Conservation (phyloP, 106 monocot species). For the Dendrobium chrysotoxum region DNA sequence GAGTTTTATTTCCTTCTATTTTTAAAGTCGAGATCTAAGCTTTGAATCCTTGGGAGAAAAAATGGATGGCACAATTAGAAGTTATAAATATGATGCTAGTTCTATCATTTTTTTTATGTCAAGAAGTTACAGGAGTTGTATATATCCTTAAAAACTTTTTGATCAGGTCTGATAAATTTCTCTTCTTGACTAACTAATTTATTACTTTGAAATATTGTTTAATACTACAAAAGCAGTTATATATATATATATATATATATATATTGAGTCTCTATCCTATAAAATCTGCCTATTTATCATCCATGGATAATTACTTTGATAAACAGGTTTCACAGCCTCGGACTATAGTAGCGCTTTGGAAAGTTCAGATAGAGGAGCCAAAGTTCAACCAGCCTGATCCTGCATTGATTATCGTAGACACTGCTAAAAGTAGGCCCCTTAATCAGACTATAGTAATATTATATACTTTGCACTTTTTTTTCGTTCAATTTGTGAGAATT, state of each 20-base stretch:
- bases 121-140: too few species aligned
- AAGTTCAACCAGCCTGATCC: slow-evolving; percentile 64
- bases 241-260: not conserved
- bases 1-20: too few species aligned
- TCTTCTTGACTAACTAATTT: too few species aligned
- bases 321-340: slow-evolving; percentile 56
- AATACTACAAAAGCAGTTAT: not conserved
- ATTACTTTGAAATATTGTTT: not conserved
- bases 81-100: too few species aligned
- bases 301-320: not conserved
- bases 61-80: too few species aligned
- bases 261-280: not conserved
- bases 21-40: too few species aligned
- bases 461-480: not conserved
- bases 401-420: slow-evolving; percentile 60
- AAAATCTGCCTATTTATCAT: not conserved
- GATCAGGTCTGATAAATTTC: too few species aligned
- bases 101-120: too few species aligned
- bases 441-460: not conserved
- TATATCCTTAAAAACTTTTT: too few species aligned
- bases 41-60: too few species aligned
- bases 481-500: not conserved
- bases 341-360: slow-evolving; percentile 55
- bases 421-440: slow-evolving; percentile 44
- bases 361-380: slow-evolving; percentile 57